Base-by-base conservation (phyloP, 2,329 filamentous ascomycete species). In the Cordyceps cicadae region DNA sequence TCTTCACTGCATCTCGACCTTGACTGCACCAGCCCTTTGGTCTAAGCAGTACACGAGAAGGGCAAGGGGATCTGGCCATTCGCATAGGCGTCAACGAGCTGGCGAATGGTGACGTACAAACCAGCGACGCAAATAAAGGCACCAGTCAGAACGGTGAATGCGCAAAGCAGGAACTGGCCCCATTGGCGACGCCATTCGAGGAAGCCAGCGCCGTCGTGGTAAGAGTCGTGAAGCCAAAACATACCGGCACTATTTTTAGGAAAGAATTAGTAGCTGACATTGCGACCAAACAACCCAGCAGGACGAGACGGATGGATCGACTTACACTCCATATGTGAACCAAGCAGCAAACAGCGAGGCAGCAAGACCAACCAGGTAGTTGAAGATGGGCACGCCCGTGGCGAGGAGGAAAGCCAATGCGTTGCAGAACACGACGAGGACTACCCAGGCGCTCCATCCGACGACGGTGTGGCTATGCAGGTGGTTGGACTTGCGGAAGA, bases 341-440 rank as follows among this genome's bases (percentile, higher is more conserved):
- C 80, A 83, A 1, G 76, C 74, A 1, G 80, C 79, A 62, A 83
- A 83, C 9, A 81, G 68, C 5, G 74, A 75, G 0, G 79, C 77
- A 21, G 77, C 72, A 50, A 82, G 77, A 2, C 79, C 79, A 32
- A 82, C 75, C 12, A 83, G 67, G 60, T 82, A 81, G 62, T 78
- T 79, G 70, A 83, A 82, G 24, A 81, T 77, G 1, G 80, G 80
- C 32, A 83, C 78, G 3, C 79, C 77, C 1, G 79, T 75, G 7
- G 75, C 71, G 19, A 76, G 68, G 32, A 76, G 64, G 61, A 76
- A 75, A 1, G 79, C 76, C 2, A 75, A 71, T 1, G 67, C 74
- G 54, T 81, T 81, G 62, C 77, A 73, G 7, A 80, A 45, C 2
- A 81, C 39, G 5, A 81, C 72, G 8, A 83, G 68, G 0, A 73